Percentiles rank a stretch among this genome's conserved stretches.
phyloP scores from a whole-genome alignment of 1,139 yeast species.

The Hansenula sp. region DNA sequence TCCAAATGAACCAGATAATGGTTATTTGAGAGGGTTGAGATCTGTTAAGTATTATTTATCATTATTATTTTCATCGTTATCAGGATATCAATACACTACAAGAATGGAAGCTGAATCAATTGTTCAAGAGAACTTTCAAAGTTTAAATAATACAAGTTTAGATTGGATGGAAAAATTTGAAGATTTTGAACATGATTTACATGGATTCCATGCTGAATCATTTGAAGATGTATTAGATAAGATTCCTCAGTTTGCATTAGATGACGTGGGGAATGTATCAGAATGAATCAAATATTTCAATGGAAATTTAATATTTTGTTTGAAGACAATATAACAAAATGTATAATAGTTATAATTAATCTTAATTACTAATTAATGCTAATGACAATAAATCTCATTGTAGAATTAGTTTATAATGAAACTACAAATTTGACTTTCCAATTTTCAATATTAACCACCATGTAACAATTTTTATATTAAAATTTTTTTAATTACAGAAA shows the following conservation, averaged over 20 bases:
- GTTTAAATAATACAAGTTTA: constrained; percentile 26
- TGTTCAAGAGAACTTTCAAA: constrained; percentile 28
- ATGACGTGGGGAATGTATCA: constrained; percentile 22
- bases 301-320: too few relatives aligned
- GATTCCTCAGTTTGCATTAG: constrained; percentile 21
- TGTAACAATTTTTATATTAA: constrained; percentile 8
- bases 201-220: constrained; percentile 11
- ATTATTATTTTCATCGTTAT: constrained; percentile 46
- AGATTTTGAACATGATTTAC: constrained; percentile 7
- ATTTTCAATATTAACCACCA: background rate
- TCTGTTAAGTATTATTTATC: constrained; percentile 64
- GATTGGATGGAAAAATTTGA: constrained; percentile 43
- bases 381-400: too few relatives aligned
- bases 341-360: background rate
- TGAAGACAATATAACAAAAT: too few relatives aligned
- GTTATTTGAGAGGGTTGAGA: constrained; percentile 78
- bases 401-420: too few relatives aligned
- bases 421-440: too few relatives aligned
- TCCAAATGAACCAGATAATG: constrained; percentile 64
- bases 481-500: constrained; percentile 17
- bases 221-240: constrained; percentile 8
- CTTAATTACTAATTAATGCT: background rate
- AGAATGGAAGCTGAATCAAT: constrained; percentile 23
- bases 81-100: constrained; percentile 30
- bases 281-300: constrained; percentile 13